Conservation (phyloP, 495 filamentous ascomycete species). For the Daldinia loculata region DNA sequence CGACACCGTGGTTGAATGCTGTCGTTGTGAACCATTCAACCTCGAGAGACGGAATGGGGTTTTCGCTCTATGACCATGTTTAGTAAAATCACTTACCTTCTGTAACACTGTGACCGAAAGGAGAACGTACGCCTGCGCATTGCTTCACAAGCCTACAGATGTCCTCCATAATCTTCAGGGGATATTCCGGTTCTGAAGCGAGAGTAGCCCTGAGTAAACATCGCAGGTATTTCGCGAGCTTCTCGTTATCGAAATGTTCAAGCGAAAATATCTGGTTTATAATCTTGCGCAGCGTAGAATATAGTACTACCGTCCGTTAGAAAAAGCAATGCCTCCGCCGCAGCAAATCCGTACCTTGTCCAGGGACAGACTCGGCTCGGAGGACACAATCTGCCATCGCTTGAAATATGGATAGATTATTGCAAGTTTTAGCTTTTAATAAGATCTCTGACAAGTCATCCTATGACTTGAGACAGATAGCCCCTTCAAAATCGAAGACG, state of each 20-base stretch:
- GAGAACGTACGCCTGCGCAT: slow-evolving; percentile 49
- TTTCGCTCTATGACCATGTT: slow-evolving; percentile 46
- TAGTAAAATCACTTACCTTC: neutral
- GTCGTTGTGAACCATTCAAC: slow-evolving; percentile 79
- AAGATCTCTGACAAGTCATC: slow-evolving; percentile 69
- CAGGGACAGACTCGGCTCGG: slow-evolving; percentile 59
- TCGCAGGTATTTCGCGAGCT: slow-evolving; percentile 74
- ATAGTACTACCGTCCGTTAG: slow-evolving; percentile 50
- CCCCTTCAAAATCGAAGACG: slow-evolving; percentile 80
- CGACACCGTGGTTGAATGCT: slow-evolving; percentile 79
- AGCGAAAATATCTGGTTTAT: slow-evolving; percentile 69
- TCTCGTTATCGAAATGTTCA: slow-evolving; percentile 59
- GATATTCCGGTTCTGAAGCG: slow-evolving; percentile 51
- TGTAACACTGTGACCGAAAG: neutral
- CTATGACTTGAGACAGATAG: slow-evolving; percentile 71
- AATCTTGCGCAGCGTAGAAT: slow-evolving; percentile 65
- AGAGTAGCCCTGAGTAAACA: slow-evolving; percentile 75
- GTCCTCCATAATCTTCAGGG: slow-evolving; percentile 66
- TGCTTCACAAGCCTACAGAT: slow-evolving; percentile 59
- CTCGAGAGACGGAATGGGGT: slow-evolving; percentile 72
- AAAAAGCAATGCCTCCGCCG: neutral
- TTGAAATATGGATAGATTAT: slow-evolving; percentile 52
- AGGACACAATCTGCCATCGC: slow-evolving; percentile 70
- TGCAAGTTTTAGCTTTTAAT: slow-evolving; percentile 56
- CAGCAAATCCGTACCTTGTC: slow-evolving; percentile 48